Base-by-base conservation (phyloP, 768 basidiomycete species). In the Leucocoprinus sp. region DNA sequence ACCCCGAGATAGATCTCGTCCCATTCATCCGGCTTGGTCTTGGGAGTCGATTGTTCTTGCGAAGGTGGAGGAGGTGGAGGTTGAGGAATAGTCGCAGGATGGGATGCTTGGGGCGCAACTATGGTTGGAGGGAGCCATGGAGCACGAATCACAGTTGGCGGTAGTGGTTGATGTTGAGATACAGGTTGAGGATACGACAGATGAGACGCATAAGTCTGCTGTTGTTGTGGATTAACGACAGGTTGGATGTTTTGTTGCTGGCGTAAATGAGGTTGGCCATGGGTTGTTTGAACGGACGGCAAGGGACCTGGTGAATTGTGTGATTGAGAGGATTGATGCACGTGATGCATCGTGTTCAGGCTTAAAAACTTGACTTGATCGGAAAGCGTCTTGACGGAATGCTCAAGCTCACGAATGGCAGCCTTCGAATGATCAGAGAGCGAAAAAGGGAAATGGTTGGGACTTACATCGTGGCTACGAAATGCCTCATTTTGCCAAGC, bases 361-460 rank as follows among this genome's bases (percentile, higher is more conserved):
- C 70, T 78, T 50, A 88, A 63, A 65, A 80, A 86, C 59, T 88
- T 90, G 56, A 92, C 78, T 58, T 92, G 89, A 40, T 92, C 89
- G 23, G 83, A 74, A 45, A 92, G 67, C 18, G 76, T 55, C 43
- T 86, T 72, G 44, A 92, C 81, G 5, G 78, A 79, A 54, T 81
- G 82, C 61, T 91, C 89, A 46, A 92, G 72, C 33, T 91, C 87
- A 50, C 86, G 76, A 46, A 92, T 84, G 19, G 83, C 67, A 22
- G 76, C 68, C 88, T 90, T 48, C 11, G 54, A 34, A 29, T 18
- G 37, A 19, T 29, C 28, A 26, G 8, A 2, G 17, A 17, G 45
- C 6, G 12, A 33, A 7, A 37, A n/a, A 44, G n/a, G 9, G n/a
- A 15, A 23, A 9, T n/a, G 11, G 8, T 29, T 40, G 29, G 9